Percentiles rank a stretch among this genome's conserved stretches.
Conservation (phyloP, 2,329 filamentous ascomycete species). For the Aspergillus novofumigatus region DNA sequence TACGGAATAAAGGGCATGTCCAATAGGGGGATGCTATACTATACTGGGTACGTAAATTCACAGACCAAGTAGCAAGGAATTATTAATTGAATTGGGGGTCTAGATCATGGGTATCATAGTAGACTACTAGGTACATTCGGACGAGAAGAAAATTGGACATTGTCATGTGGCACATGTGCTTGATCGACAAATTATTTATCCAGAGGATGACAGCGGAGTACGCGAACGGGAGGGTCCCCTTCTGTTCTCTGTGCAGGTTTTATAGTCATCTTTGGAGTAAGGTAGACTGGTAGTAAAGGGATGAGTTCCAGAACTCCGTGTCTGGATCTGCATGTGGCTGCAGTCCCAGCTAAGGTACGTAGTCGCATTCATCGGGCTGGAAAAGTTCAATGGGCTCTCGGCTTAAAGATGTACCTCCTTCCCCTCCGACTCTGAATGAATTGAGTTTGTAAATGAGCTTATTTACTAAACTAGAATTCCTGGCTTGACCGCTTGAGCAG, state of each 20-base stretch:
- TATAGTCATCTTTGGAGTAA: neutral
- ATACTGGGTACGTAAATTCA: neutral
- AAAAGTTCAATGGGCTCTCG: too few relatives aligned
- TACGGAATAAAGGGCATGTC: neutral
- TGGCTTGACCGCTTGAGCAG: too few relatives aligned
- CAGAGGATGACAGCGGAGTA: slow-evolving; percentile 4
- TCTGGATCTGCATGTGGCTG: too few relatives aligned
- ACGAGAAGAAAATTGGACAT: slow-evolving; percentile 14
- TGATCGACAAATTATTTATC: slow-evolving; percentile 12
- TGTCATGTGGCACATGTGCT: slow-evolving; percentile 14
- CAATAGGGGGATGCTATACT: neutral
- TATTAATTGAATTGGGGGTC: neutral
- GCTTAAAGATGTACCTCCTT: neutral
- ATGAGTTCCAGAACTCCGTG: neutral
- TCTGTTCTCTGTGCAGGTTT: slow-evolving; percentile 1
- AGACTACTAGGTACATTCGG: neutral
- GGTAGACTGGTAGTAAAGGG: neutral
- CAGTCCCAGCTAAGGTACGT: too few relatives aligned
- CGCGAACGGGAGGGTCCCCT: slow-evolving; percentile 11
- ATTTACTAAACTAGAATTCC: neutral
- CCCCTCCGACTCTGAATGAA: neutral
- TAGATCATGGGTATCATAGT: slow-evolving; percentile 7
- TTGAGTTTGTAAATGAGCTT: neutral
- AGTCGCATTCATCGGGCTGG: neutral
- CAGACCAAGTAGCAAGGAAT: neutral